Conservation (phyloP, 345 rosid genomes). For the Combretum micranthum region DNA sequence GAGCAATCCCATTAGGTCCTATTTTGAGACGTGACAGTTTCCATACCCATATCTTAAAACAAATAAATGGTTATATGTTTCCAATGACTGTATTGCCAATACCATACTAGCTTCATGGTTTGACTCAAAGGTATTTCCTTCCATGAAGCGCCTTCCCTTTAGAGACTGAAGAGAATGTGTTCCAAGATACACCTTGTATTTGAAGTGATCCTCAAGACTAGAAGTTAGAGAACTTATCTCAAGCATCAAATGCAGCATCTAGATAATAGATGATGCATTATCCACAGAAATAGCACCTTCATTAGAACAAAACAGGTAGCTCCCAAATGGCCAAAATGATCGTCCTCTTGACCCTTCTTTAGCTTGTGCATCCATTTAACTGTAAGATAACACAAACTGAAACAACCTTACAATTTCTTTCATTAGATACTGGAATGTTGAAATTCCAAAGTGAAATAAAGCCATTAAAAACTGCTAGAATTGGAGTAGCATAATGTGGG, state of each 20-base stretch:
- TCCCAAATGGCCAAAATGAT: conserved; percentile 68
- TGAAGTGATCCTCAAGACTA: conserved; percentile 52
- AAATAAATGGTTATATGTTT: conserved; percentile 19
- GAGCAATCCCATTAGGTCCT: too few relatives aligned
- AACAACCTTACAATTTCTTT: conserved; percentile 17
- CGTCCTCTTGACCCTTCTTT: conserved; percentile 12
- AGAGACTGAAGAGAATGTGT: conserved; percentile 33
- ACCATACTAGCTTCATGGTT: conserved; percentile 60
- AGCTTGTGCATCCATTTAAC: conserved; percentile 9
- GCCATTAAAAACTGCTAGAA: conserved; percentile 13
- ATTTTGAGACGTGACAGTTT: too few relatives aligned
- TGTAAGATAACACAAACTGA: background rate
- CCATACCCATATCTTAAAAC: background rate
- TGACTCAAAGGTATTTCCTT: conserved; percentile 31
- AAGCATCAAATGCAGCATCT: conserved; percentile 47
- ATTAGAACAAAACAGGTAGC: conserved; percentile 55
- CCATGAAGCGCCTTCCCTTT: conserved; percentile 29
- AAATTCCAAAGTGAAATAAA: conserved; percentile 20
- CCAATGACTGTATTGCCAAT: conserved; percentile 61
- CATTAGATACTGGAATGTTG: conserved; percentile 7
- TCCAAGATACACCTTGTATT: conserved; percentile 47
- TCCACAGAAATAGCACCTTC: conserved; percentile 73
- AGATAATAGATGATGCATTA: conserved; percentile 33
- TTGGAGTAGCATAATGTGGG: conserved; percentile 8
- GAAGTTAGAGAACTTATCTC: conserved; percentile 16